Evolutionary conservation across 1,284 basidiomycete genomes (phyloP).

Genomic region (Cutaneotrichosporon dermatis): DNA sequence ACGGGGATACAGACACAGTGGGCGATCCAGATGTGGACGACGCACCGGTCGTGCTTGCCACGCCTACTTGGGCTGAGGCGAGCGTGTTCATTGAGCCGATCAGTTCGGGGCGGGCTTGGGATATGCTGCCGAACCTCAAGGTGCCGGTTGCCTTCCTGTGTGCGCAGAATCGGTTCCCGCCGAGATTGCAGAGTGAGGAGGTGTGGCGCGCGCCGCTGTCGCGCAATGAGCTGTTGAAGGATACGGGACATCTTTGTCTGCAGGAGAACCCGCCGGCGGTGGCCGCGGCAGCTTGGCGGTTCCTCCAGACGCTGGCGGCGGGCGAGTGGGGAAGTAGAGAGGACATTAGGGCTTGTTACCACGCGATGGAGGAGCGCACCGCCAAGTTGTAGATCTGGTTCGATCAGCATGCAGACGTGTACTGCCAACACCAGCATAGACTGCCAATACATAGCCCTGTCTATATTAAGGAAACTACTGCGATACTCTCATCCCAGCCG

Average conservation of each 20-base stretch:
- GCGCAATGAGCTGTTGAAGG: slow-evolving; percentile 23
- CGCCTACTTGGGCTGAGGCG: slow-evolving; percentile 36
- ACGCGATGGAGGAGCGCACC: background rate
- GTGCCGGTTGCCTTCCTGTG: slow-evolving; percentile 31
- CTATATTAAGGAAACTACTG: no score
- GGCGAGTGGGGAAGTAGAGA: slow-evolving; percentile 6
- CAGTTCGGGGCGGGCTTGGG: slow-evolving; percentile 32
- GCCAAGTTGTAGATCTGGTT: background rate
- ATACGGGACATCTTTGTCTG: slow-evolving; percentile 33
- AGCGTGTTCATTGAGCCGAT: slow-evolving; percentile 33
- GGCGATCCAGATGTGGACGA: background rate
- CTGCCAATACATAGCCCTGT: no score
- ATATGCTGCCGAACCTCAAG: slow-evolving; percentile 27
- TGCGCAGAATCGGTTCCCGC: slow-evolving; percentile 18
- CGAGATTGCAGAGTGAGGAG: slow-evolving; percentile 23
- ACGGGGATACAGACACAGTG: background rate
- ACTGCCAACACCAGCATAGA: no score
- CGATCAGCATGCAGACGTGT: no score
- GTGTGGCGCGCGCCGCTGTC: slow-evolving; percentile 30
- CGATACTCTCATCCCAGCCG: background rate
- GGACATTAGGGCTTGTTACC: background rate
- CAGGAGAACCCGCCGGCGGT: slow-evolving; percentile 36
- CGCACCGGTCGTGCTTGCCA: slow-evolving; percentile 30
- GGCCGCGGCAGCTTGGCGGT: slow-evolving; percentile 30
- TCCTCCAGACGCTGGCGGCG: slow-evolving; percentile 21